Evolutionary conservation across 441 rosid species (phyloP).

Genomic region (Gossypium trilobum): DNA sequence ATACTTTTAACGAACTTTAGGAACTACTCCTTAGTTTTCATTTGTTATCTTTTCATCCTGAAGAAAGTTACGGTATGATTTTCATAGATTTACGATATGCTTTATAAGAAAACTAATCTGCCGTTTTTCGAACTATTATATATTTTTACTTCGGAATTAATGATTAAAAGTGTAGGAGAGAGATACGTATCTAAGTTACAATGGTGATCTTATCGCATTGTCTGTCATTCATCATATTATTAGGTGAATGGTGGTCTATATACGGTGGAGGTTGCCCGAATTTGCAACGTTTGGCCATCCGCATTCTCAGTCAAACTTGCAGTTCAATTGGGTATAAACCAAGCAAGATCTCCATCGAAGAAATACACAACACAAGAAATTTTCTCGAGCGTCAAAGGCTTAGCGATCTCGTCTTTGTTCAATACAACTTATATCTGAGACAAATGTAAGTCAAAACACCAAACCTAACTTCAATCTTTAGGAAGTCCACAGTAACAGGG

Average conservation of each 20-base stretch:
- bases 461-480: not conserved
- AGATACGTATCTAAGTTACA: not conserved
- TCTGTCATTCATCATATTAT: conserved; percentile 11
- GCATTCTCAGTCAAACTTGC: conserved; percentile 76
- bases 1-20: not conserved
- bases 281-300: conserved; percentile 65
- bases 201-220: not conserved
- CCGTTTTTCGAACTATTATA: not conserved
- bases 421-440: conserved; percentile 48
- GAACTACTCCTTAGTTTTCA: not conserved
- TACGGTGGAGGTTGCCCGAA: conserved; percentile 88
- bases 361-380: conserved; percentile 45
- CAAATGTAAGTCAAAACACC: conserved; percentile 36
- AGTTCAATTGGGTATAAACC: conserved; percentile 38
- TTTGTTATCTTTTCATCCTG: not conserved
- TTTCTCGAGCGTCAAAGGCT: conserved; percentile 49
- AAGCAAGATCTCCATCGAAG: conserved; percentile 32
- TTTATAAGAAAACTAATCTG: not conserved
- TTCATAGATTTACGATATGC: not conserved
- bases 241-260: conserved; percentile 96
- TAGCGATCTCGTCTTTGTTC: conserved; percentile 49
- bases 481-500: not conserved
- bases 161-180: not conserved
- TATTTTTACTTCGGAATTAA: not conserved
- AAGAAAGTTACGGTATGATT: not conserved